Evolutionary conservation across 2,329 filamentous ascomycete genomes (phyloP).

Genomic region (Grosmannia huntii): DNA sequence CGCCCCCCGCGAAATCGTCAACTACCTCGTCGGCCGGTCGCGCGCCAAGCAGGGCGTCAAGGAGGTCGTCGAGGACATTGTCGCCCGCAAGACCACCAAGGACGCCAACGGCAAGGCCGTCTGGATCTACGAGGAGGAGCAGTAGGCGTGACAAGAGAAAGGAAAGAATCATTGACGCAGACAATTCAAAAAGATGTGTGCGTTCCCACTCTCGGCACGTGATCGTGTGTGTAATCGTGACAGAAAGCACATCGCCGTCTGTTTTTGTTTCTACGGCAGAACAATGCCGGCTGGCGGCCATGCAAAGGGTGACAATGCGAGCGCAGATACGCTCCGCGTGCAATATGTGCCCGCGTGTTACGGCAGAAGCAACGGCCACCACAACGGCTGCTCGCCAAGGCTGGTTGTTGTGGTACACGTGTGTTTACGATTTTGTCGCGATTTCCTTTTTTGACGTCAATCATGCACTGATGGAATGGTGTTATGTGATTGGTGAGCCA

Average conservation of each 20-base stretch:
- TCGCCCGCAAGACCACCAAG: slow-evolving; percentile 46
- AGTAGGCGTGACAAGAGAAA: not conserved
- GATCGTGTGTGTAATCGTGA: too few species aligned
- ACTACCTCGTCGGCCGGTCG: slow-evolving; percentile 46
- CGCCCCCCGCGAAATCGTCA: slow-evolving; percentile 45
- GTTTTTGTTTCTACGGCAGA: too few species aligned
- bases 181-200: not conserved
- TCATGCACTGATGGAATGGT: slow-evolving; percentile 5
- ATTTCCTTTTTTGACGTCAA: not conserved
- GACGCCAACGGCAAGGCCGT: slow-evolving; percentile 15
- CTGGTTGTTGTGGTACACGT: too few species aligned
- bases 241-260: too few species aligned
- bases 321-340: too few species aligned
- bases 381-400: too few species aligned
- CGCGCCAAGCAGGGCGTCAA: slow-evolving; percentile 56
- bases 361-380: too few species aligned
- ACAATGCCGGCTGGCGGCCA: too few species aligned
- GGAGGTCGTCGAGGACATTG: slow-evolving; percentile 55
- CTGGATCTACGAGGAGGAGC: slow-evolving; percentile 15
- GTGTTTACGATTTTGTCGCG: not conserved
- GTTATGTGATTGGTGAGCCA: slow-evolving; percentile 14
- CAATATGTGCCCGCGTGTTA: too few species aligned
- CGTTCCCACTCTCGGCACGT: too few species aligned
- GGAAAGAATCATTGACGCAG: not conserved
- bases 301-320: too few species aligned